phyloP scores from a whole-genome alignment of 106 monocot genomes.

The Dioscorea dumetorum region DNA sequence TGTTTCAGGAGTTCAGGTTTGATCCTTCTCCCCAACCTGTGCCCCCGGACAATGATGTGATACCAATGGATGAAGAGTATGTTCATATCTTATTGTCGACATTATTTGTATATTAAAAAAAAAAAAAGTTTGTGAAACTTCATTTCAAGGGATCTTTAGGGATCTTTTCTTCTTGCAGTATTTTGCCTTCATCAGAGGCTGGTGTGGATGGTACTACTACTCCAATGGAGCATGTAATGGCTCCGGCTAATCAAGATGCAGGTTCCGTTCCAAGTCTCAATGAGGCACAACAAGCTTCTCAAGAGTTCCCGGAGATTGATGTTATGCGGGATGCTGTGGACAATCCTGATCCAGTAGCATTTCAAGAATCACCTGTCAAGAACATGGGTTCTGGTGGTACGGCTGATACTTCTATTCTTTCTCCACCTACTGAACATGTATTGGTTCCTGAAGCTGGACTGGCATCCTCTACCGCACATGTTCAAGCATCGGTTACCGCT shows the following conservation, averaged over 20 bases:
- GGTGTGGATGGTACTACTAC: constrained; percentile 10
- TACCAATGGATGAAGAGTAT: constrained; percentile 52
- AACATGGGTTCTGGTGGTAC: constrained; percentile 7
- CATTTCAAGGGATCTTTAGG: constrained; percentile 1
- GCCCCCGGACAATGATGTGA: constrained; percentile 7
- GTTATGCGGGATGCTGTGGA: constrained; percentile 40
- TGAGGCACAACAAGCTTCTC: constrained; percentile 3
- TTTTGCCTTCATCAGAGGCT: constrained; percentile 30
- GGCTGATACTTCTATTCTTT: constrained; percentile 22
- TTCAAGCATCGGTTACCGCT: background rate
- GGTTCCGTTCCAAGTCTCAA: background rate
- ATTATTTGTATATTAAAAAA: background rate
- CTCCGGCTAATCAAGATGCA: constrained; percentile 5
- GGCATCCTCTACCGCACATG: background rate
- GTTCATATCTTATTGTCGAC: background rate
- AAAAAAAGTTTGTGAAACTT: background rate
- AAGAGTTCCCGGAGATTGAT: constrained; percentile 32
- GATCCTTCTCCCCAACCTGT: constrained; percentile 14
- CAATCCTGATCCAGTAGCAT: constrained; percentile 2
- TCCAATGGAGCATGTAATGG: constrained; percentile 10
- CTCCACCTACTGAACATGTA: constrained; percentile 26
- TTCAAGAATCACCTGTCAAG: constrained; percentile 4
- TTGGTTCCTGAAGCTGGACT: constrained; percentile 19
- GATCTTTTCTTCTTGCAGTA: constrained; percentile 23
- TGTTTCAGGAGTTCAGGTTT: constrained; percentile 22